Evolutionary conservation across 2,329 filamentous ascomycete genomes (phyloP).

Genomic region (Sporothrix mexicana): DNA sequence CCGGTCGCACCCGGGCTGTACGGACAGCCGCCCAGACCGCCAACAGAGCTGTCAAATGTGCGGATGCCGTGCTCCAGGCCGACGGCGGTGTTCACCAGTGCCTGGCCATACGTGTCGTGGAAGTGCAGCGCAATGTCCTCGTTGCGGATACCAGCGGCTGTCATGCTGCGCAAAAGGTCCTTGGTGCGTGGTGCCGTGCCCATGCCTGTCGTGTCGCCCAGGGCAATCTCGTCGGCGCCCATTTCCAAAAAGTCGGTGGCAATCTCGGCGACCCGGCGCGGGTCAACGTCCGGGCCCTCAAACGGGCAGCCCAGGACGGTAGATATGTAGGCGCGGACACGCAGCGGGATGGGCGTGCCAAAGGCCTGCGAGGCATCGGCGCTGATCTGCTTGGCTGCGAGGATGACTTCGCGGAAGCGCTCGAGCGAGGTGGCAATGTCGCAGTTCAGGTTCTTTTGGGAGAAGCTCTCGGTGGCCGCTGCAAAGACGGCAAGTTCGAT

Average conservation of each 20-base stretch:
- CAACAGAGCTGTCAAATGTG: conserved; percentile 80
- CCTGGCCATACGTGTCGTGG: conserved; percentile 87
- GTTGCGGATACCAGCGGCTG: conserved; percentile 69
- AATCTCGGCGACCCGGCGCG: conserved; percentile 67
- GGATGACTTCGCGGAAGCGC: conserved; percentile 73
- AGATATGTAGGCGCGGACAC: conserved; percentile 79
- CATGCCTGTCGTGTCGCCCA: conserved; percentile 91
- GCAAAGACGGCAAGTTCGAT: conserved; percentile 61
- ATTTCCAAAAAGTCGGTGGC: conserved; percentile 76
- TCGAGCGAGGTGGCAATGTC: conserved; percentile 74
- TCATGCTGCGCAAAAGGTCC: conserved; percentile 67
- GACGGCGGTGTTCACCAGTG: conserved; percentile 80
- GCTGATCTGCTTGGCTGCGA: conserved; percentile 66
- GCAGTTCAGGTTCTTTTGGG: conserved; percentile 82
- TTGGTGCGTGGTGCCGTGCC: conserved; percentile 76
- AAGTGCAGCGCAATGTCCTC: conserved; percentile 83
- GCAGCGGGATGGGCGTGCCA: conserved; percentile 53
- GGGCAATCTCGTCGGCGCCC: conserved; percentile 87
- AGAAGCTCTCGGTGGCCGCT: conserved; percentile 80
- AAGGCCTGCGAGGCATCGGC: conserved; percentile 36
- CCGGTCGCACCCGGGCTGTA: conserved; percentile 86
- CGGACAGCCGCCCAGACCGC: conserved; percentile 81
- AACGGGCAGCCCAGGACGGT: conserved; percentile 83
- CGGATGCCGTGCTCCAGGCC: conserved; percentile 77
- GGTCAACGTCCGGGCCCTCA: conserved; percentile 68